A percentile compares a stretch with the other conserved stretches of the same genome.
These are phyloP conservation scores for Acorus gramineus DNA, from an alignment of 106 monocot species.

Conservation along the genomic window DNA sequence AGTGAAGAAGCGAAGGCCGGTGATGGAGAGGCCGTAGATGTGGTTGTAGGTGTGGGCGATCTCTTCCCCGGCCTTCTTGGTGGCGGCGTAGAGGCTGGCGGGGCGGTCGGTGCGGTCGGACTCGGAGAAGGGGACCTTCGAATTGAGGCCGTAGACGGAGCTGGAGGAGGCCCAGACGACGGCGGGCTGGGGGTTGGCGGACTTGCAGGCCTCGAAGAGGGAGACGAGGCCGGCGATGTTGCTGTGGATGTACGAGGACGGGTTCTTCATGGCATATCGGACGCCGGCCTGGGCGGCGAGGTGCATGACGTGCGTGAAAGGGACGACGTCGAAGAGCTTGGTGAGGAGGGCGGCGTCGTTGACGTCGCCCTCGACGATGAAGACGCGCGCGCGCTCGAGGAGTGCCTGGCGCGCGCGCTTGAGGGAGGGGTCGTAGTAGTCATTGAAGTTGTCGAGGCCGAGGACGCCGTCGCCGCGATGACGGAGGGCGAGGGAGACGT, in stretches of 20 bases:
- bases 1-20: conserved; percentile 60
- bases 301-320: conserved; percentile 42
- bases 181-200: conserved; percentile 34
- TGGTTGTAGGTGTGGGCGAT: conserved; percentile 56
- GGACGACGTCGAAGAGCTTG: conserved; percentile 43
- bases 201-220: conserved; percentile 24
- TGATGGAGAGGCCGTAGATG: conserved; percentile 58
- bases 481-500: conserved; percentile 22
- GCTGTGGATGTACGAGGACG: conserved; percentile 33
- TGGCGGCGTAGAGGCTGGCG: no score
- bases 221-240: conserved; percentile 40
- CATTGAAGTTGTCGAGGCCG: conserved; percentile 36
- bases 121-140: no score
- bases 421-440: conserved; percentile 33
- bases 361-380: conserved; percentile 52
- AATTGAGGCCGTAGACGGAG: no score
- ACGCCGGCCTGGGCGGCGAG: conserved; percentile 43
- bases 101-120: no score
- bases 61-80: no score
- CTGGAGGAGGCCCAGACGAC: conserved; percentile 16
- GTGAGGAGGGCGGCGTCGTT: conserved; percentile 30
- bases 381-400: conserved; percentile 39
- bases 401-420: conserved; percentile 24
- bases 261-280: conserved; percentile 32
- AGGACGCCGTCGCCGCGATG: conserved; percentile 30